phyloP scores from a whole-genome alignment of 225 moss, liverwort and hornwort genomes.

The Antitrichia curtipendula region DNA sequence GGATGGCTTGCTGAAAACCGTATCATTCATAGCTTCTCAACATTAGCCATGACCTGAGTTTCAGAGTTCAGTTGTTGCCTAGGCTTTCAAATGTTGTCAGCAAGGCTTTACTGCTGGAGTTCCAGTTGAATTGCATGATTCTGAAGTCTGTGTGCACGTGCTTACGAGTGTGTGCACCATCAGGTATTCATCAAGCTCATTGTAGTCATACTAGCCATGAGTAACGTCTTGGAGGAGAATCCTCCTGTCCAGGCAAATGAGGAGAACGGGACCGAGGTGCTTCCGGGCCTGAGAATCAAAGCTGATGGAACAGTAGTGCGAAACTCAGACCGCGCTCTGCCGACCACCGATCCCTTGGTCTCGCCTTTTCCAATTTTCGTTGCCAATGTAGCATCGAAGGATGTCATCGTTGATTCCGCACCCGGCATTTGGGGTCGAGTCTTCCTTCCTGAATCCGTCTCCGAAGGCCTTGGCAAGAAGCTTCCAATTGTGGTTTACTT shows the following conservation, averaged over 20 bases:
- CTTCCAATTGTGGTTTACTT: constrained; percentile 30
- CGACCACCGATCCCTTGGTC: no score
- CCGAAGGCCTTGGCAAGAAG: constrained; percentile 4
- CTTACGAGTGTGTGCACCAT: neutral
- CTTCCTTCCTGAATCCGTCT: constrained; percentile 27
- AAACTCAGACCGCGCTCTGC: constrained; percentile 1
- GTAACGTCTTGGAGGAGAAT: neutral
- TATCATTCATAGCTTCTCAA: neutral
- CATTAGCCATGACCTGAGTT: neutral
- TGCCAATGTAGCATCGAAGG: constrained; percentile 31
- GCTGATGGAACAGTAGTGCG: constrained; percentile 22
- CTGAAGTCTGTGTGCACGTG: neutral
- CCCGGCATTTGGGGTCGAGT: constrained; percentile 43
- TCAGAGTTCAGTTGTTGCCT: neutral
- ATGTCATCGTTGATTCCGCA: constrained; percentile 26
- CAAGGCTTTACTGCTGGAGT: neutral
- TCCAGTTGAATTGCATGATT: neutral
- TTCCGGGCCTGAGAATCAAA: constrained; percentile 30
- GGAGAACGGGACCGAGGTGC: constrained; percentile 7
- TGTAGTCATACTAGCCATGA: neutral
- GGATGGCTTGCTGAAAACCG: neutral
- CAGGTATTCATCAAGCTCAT: neutral
- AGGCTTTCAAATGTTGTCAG: neutral
- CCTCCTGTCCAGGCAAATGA: neutral
- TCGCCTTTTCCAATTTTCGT: constrained; percentile 4